Base-by-base conservation (phyloP, 2,329 filamentous ascomycete species). In the Neurospora sp. region DNA sequence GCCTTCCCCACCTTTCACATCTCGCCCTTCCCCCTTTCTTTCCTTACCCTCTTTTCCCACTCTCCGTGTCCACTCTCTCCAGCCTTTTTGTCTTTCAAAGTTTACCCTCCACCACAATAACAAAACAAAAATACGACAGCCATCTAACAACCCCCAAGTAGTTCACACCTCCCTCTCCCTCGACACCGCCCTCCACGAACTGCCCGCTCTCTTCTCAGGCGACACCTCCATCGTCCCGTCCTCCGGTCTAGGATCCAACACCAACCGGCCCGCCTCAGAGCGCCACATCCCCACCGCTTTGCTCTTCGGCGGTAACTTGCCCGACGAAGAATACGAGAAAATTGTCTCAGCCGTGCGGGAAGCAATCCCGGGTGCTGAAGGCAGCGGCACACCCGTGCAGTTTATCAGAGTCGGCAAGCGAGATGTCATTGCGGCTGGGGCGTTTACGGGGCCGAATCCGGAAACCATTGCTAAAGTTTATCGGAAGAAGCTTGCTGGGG, bases 381-480 rank as follows among this genome's bases (percentile, higher is more conserved):
- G 46, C 36, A 36, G 28, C n/a, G 36, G 36, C 38, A 39, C 74
- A 19, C 38, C 41, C 23, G 66, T 72, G 8, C 71, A 73, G 28
- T 72, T 76, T 15, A 65, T 77, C 68, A 74, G 73, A 69, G 73
- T 74, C n/a, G 72, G 72, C 19, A 76, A 75, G 72, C 65, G 73
- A 40, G 76, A 77, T 71, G 75, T 77, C 66, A 69, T 77, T 69
- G 73, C 73, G 43, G 75, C 73, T 8, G 76, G 76, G 39, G 72
- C 71, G n/a, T 69, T 77, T 67, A 36, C 52, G 52, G 52, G 75
- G 10, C 74, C 75, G n/a, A 76, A 76, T 73, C 73, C 76, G 43
- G 74, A 75, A 62, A 72, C 72, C 37, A 76, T 77, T 41, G 74
- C 74, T 37, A 74, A 74, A 73, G 74, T 76, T 43, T 76, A 74